Evolutionary conservation across 139 green algal species (phyloP), one percentile per base, ranked within the genome.

Genomic region (Tetradesmus lagerheimii): DNA sequence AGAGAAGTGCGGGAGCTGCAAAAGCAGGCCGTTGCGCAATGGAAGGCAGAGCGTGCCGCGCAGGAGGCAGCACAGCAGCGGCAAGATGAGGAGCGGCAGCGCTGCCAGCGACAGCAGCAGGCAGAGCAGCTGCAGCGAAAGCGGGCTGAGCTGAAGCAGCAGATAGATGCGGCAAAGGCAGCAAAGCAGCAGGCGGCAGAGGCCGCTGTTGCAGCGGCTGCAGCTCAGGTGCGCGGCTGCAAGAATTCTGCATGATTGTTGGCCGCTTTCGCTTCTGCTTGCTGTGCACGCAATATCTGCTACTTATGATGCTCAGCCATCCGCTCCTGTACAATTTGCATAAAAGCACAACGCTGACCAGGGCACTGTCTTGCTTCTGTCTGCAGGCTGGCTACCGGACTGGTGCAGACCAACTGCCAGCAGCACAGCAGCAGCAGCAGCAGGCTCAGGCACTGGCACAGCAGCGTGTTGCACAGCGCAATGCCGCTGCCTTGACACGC

Each of bases 81-180:
- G 47, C 47, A 47, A 9, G 29, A 86, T 47, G 20, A 86, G 25
- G 80, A 86, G 45, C 80, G 45, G 57, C 57, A 71, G 57, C 57
- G 57, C 57, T 71, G 57, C 20, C 57, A 71, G 57, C 57, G 57
- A n/a, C 80, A 86, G 45, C 80, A 86, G 80, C 29, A 62, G 57
- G 57, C 57, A 71, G 57, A 71, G 45, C 43, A 86, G 45, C n/a
- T 75, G 45, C 80, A 86, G 80, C 43, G 66, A 31, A 74, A 75
- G 47, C 80, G 31, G 31, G 45, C 43, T n/a, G n/a, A 37, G 6
- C 80, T 86, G n/a, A 74, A 86, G 80, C 80, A 74, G n/a, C 80
- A 34, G 14, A 27, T 75, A 31, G 25, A 76, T 9, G 45, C 25
- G 45, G 23, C 39, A 16, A 74, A 86, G 39, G 45, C 29, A 34